phyloP scores from a whole-genome alignment of 2,329 filamentous ascomycete species.

The Sporothrix inflata region DNA sequence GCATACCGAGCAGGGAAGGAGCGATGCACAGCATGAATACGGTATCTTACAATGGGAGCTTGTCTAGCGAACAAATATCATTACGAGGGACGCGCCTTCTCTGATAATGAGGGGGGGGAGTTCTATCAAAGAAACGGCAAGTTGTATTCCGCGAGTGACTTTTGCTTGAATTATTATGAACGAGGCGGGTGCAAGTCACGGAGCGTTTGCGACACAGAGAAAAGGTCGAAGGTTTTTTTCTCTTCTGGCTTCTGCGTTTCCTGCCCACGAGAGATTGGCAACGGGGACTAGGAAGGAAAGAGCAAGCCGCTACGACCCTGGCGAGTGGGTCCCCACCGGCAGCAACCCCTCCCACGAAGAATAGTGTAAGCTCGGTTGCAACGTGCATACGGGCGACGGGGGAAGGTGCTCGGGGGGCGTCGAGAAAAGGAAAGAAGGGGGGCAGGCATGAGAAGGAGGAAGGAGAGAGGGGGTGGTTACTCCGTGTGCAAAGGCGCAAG shows the following conservation, averaged over 20 bases:
- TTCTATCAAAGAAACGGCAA: not conserved
- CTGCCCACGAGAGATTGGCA: constrained; percentile 33
- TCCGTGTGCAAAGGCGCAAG: constrained; percentile 11
- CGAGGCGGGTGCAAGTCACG: not conserved
- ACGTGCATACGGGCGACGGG: constrained; percentile 27
- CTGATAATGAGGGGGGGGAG: no score
- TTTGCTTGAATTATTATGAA: not conserved
- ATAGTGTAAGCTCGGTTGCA: constrained; percentile 36
- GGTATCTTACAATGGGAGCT: no score
- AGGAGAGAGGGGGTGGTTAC: not conserved
- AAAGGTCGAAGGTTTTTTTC: not conserved
- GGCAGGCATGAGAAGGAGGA: not conserved
- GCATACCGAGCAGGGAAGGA: not conserved
- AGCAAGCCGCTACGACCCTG: constrained; percentile 31
- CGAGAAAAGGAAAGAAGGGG: not conserved
- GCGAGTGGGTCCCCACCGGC: constrained; percentile 31
- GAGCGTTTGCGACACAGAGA: not conserved
- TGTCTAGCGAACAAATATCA: no score
- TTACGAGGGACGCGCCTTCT: not conserved
- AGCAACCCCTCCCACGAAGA: constrained; percentile 30
- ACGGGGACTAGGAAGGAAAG: constrained; percentile 33
- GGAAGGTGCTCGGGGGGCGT: constrained; percentile 7
- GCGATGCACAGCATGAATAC: not conserved
- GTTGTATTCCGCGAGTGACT: not conserved
- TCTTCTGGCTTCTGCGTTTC: not conserved